Conservation (phyloP, 169 alveolate genomes). For the Cytauxzoon felis region DNA sequence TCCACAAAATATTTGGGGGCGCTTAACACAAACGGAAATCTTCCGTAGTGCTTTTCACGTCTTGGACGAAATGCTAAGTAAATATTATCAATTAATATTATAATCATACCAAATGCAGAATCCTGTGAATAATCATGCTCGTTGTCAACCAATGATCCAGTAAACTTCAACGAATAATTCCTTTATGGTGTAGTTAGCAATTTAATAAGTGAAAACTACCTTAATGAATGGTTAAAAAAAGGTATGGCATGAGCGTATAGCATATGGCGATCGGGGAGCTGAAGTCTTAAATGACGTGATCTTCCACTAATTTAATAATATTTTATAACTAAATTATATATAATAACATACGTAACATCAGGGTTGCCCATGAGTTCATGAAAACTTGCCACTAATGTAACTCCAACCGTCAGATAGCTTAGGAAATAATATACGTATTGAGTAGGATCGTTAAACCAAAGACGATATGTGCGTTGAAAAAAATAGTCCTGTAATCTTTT, state of each 20-base stretch:
- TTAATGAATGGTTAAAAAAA: slow-evolving; percentile 61
- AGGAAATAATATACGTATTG: slow-evolving; percentile 71
- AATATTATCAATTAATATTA: not conserved
- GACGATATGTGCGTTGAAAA: slow-evolving; percentile 69
- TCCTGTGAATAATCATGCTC: slow-evolving; percentile 72
- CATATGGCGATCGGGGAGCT: slow-evolving; percentile 63
- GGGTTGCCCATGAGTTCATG: slow-evolving; percentile 57
- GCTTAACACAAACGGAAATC: slow-evolving; percentile 72
- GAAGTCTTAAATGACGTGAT: slow-evolving; percentile 33
- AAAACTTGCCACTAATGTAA: slow-evolving; percentile 32
- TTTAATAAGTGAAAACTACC: not conserved
- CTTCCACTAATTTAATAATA: slow-evolving; percentile 34
- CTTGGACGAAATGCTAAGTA: slow-evolving; percentile 61
- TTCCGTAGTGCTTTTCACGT: slow-evolving; percentile 65
- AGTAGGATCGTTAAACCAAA: slow-evolving; percentile 76
- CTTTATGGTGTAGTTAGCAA: slow-evolving; percentile 14
- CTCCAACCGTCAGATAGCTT: slow-evolving; percentile 54
- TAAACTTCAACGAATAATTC: slow-evolving; percentile 66
- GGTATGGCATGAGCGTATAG: slow-evolving; percentile 75
- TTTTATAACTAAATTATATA: not conserved
- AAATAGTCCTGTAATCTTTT: slow-evolving; percentile 71
- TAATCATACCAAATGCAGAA: slow-evolving; percentile 48
- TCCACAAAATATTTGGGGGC: slow-evolving; percentile 70
- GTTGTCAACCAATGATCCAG: slow-evolving; percentile 69
- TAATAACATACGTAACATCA: slow-evolving; percentile 52